Percentiles rank a stretch among this genome's conserved stretches.
phyloP scores from a whole-genome alignment of 805 yeast genomes.

The Lipomyces japonicus region DNA sequence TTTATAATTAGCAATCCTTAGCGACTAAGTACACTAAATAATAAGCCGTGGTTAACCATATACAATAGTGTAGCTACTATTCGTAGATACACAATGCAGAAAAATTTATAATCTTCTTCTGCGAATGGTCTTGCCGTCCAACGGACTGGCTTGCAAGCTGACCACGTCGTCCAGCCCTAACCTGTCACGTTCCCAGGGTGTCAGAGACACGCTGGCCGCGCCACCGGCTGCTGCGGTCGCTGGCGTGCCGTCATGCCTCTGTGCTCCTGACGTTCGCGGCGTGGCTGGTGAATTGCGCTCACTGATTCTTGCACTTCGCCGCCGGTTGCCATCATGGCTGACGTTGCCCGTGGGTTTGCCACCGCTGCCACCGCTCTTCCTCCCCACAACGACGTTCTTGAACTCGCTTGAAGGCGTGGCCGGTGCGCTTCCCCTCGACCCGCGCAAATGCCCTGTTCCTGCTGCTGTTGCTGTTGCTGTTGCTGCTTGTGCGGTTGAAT shows the following conservation, averaged over 20 bases:
- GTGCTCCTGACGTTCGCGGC: slow-evolving; percentile 1
- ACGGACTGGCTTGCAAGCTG: slow-evolving; percentile 7
- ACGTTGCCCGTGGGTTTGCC: neutral
- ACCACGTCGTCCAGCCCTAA: slow-evolving; percentile 8
- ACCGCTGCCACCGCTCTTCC: slow-evolving; percentile 25
- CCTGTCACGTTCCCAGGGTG: slow-evolving; percentile 26
- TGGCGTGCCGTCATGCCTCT: neutral
- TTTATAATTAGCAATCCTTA: no score
- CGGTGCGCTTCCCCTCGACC: neutral
- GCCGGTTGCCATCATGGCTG: neutral
- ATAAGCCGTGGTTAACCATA: no score
- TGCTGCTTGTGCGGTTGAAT: neutral
- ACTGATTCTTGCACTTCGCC: neutral
- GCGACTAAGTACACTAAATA: no score
- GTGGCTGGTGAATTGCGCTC: slow-evolving; percentile 1
- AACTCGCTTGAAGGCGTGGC: neutral
- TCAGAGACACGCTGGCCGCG: slow-evolving; percentile 3
- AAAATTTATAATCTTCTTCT: neutral
- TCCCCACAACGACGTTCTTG: slow-evolving; percentile 1
- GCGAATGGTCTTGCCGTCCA: slow-evolving; percentile 10
- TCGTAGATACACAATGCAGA: no score
- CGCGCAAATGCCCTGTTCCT: neutral
- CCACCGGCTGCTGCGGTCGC: neutral
- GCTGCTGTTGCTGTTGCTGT: neutral
- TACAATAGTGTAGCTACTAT: no score